Percentiles rank a stretch among this genome's conserved stretches.
Evolutionary conservation across 1,284 basidiomycete species (phyloP).

Genomic region (Uromyces viciae-fabae): DNA sequence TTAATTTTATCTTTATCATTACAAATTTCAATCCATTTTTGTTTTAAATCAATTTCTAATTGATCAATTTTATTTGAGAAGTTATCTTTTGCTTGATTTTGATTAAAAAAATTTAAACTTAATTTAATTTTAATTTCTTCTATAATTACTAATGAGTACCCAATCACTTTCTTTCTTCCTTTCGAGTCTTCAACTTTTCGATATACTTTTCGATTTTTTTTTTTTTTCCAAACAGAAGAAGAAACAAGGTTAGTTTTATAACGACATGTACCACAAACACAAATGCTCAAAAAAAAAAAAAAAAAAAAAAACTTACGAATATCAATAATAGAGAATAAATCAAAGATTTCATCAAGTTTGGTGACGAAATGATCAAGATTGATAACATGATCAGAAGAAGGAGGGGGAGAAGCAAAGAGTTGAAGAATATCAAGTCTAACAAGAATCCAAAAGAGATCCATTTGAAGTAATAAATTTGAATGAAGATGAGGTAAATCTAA

Average conservation of each 20-base stretch:
- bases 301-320: not conserved
- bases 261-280: too few species aligned
- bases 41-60: not conserved
- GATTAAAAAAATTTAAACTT: not conserved
- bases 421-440: not conserved
- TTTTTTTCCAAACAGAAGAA: not conserved
- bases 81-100: not conserved
- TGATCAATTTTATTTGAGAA: not conserved
- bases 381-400: not conserved
- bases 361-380: conserved; percentile 3
- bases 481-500: conserved; percentile 15
- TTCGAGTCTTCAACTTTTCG: not conserved
- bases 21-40: not conserved
- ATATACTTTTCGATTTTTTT: not conserved
- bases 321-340: not conserved
- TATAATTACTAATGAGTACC: conserved; percentile 10
- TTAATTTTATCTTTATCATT: too few species aligned
- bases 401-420: not conserved
- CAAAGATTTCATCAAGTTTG: conserved; percentile 13
- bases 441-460: not conserved
- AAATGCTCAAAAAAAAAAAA: not conserved
- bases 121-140: not conserved
- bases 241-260: not conserved
- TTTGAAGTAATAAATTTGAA: not conserved
- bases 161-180: conserved; percentile 14